Evolutionary conservation across 805 yeast species (phyloP), one percentile per base, ranked within the genome.

Genomic region (Myxozyma neotropica): DNA sequence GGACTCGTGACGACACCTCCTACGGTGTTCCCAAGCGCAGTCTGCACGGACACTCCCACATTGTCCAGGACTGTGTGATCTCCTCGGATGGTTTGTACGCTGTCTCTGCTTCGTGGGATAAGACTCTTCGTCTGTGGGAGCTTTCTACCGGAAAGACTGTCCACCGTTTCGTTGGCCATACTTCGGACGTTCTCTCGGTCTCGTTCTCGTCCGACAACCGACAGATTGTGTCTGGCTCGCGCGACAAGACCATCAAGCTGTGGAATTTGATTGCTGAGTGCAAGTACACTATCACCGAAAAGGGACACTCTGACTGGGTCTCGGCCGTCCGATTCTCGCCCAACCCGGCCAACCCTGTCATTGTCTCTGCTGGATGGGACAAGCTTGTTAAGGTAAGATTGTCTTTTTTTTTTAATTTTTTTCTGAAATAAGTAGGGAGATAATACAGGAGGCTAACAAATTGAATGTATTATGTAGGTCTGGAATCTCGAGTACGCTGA

Each of bases 231-330:
- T 92, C 98, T 78, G 96, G 96, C 80, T 92, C 98, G 72, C 92
- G 99, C 82, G 99, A 94, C 81, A 89, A 89, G 86, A 89, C 98
- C 79, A 91, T 94, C 80, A 92, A 90, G 86, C 90, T 94, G 82
- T 94, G 99, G 99, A 93, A 94, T 87, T 89, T 95, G 81, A 82
- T 90, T 76, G 99, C 98, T 83, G 88, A 88, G 78, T 91, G 96
- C 85, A 85, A 88, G 84, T 86, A 87, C 81, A 89, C 96, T 75
- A 85, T 92, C 81, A 74, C 73, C 62, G 70, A 70, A 63, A 80
- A 85, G 75, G 94, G 96, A 74, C 99, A 94, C 95, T 77, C 84
- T 78, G 99, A 94, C 89, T 94, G 99, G 99, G 97, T 93, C 74
- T 89, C 97, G 68, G 84, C 95, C 73, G 98, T 92, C 74, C 89